Evolutionary conservation across 148 eudicot species (phyloP), one percentile per base, ranked within the genome.

Genomic region (Vaccinium darrowii): DNA sequence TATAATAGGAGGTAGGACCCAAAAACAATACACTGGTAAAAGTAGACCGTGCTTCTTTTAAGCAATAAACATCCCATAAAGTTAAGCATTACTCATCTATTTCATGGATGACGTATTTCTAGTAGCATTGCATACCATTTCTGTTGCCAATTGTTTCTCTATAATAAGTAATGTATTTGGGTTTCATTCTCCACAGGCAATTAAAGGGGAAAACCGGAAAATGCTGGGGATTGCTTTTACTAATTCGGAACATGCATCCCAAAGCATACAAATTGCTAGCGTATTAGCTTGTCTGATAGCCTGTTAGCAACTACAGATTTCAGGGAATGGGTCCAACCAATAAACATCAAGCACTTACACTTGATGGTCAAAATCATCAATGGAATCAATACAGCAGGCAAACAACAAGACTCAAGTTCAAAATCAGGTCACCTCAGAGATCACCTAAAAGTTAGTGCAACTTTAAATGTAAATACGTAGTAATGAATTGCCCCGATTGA

Each of bases 291-390:
- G 0, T 39, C 43, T 3, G 4, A 36, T 36, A 36, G 39, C 39
- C 39, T 36, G 4, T 36, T 36, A 69, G 74, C 74, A 33, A 18
- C 77, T 1, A 16, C 50, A 73, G 16, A 72, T 1, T 33, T 27
- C 16, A 15, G 1, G 36, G 50, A 39, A 73, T 4, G 16, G 77
- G 74, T 69, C 49, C n/a, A 73, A 73, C n/a, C 77, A 73, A 73
- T 73, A 36, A 73, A 73, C n/a, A 73, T 73, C 77, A 16, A 36
- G 77, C n/a, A 15, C n/a, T 73, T 73, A 16, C n/a, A 36, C 77
- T 36, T 1, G 18, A 6, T 6, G 77, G n/a, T 36, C 50, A 30
- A 73, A 33, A 73, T 73, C n/a, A 36, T 33, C 11, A 0, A 36
- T 14, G 10, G 1, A 30, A 30, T 60, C 67, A 18, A 18, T 18